These are phyloP conservation scores for Suillus lakei DNA, from an alignment of 768 basidiomycete species.

Conservation along the genomic window DNA sequence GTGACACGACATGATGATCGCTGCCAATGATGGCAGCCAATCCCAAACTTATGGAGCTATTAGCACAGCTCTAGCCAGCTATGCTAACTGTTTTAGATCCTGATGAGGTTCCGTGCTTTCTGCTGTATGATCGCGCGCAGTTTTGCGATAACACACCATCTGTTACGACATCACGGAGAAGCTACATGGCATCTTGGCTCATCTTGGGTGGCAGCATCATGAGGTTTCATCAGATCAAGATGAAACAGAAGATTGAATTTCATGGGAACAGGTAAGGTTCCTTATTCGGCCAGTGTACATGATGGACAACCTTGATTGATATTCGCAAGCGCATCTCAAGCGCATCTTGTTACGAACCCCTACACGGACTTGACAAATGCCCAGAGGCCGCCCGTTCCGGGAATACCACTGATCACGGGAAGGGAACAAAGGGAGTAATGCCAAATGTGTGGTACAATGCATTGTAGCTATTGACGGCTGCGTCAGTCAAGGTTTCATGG, in stretches of 20 bases:
- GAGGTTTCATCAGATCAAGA: conserved; percentile 18
- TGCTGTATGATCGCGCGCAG: conserved; percentile 13
- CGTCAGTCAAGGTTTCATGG: conserved; percentile 40
- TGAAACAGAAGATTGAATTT: conserved; percentile 11
- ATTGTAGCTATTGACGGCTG: conserved; percentile 33
- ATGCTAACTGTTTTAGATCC: conserved; percentile 22
- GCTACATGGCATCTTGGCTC: conserved; percentile 12
- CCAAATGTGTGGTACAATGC: conserved; percentile 30
- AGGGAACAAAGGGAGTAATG: conserved; percentile 30
- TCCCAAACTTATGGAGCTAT: not conserved
- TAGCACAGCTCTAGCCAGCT: conserved; percentile 16
- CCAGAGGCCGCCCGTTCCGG: conserved; percentile 9
- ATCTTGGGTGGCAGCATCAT: conserved; percentile 10
- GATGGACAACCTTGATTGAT: conserved; percentile 16
- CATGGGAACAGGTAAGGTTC: conserved; percentile 17
- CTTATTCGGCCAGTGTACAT: conserved; percentile 19
- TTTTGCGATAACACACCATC: conserved; percentile 15
- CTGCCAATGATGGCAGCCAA: conserved; percentile 3
- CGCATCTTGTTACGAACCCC: conserved; percentile 16
- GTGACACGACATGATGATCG: conserved; percentile 7
- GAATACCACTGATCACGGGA: conserved; percentile 30
- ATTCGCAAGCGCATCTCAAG: conserved; percentile 10
- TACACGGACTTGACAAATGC: conserved; percentile 23
- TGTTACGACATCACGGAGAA: conserved; percentile 27
- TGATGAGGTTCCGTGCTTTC: conserved; percentile 26